These are phyloP conservation scores for Tephrocybe rancida DNA, from an alignment of 768 basidiomycete species.

Conservation along the genomic window DNA sequence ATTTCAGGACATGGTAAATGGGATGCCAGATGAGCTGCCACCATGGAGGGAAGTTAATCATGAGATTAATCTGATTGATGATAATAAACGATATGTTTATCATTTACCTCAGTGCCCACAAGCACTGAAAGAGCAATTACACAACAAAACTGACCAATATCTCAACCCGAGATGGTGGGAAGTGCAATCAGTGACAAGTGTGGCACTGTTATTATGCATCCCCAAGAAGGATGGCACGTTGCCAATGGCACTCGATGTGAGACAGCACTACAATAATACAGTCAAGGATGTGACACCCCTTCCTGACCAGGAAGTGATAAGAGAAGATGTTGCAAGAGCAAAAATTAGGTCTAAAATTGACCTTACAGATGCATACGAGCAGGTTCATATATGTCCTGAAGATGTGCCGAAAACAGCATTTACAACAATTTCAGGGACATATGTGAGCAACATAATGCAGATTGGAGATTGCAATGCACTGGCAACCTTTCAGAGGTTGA, in stretches of 20 bases:
- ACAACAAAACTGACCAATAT: background rate
- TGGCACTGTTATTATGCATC: conserved; percentile 32
- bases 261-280: conserved; percentile 41
- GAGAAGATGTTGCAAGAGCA: background rate
- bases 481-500: background rate
- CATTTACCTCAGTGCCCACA: no score
- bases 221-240: conserved; percentile 33
- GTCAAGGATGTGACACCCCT: conserved; percentile 39
- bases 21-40: conserved; percentile 21
- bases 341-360: background rate
- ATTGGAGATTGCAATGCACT: background rate
- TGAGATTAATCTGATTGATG: conserved; percentile 35
- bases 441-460: background rate
- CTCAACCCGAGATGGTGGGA: no score
- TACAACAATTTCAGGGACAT: background rate
- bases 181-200: conserved; percentile 13
- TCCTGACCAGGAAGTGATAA: conserved; percentile 44
- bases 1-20: no score
- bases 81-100: conserved; percentile 33
- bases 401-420: background rate
- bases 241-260: conserved; percentile 32
- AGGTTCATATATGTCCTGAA: no score
- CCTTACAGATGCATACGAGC: background rate
- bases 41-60: conserved; percentile 38
- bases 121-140: no score